Conservation (phyloP, 106 monocot genomes). For the Narthecium ossifragum region DNA sequence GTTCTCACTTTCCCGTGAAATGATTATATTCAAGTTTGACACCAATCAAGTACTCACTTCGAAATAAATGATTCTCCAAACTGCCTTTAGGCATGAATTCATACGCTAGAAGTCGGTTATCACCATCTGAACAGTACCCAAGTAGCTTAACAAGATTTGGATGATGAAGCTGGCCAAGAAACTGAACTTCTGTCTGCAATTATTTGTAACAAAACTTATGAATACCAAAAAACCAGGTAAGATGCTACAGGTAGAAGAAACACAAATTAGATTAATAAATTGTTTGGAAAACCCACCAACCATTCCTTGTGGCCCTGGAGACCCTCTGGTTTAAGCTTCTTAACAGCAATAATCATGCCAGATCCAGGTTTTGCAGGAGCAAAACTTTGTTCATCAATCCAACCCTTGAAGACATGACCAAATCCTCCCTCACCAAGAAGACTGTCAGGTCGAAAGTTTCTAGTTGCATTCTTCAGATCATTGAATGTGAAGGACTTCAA, state of each 20-base stretch:
- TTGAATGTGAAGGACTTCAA: constrained; percentile 30
- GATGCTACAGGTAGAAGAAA: background rate
- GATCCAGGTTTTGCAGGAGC: constrained; percentile 20
- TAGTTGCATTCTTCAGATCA: constrained; percentile 30
- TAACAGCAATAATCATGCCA: constrained; percentile 32
- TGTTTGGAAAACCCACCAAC: constrained; percentile 13
- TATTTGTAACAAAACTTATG: background rate
- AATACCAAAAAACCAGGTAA: background rate
- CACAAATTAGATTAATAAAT: background rate
- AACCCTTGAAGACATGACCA: constrained; percentile 31
- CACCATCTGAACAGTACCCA: constrained; percentile 31
- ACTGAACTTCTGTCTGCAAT: constrained; percentile 30
- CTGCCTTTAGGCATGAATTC: constrained; percentile 43
- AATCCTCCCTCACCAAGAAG: constrained; percentile 36
- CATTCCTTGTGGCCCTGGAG: constrained; percentile 36
- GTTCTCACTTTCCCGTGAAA: too few species aligned
- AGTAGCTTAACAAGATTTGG: constrained; percentile 39
- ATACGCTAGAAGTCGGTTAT: constrained; percentile 33
- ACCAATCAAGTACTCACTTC: constrained; percentile 29
- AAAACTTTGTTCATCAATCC: constrained; percentile 29
- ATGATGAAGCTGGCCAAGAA: constrained; percentile 36
- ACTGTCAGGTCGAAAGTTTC: constrained; percentile 31
- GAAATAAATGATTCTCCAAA: constrained; percentile 40
- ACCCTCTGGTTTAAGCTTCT: constrained; percentile 30
- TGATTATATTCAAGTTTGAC: too few species aligned